Conservation (phyloP, 495 filamentous ascomycete species). For the Cudoniella acicularis region DNA sequence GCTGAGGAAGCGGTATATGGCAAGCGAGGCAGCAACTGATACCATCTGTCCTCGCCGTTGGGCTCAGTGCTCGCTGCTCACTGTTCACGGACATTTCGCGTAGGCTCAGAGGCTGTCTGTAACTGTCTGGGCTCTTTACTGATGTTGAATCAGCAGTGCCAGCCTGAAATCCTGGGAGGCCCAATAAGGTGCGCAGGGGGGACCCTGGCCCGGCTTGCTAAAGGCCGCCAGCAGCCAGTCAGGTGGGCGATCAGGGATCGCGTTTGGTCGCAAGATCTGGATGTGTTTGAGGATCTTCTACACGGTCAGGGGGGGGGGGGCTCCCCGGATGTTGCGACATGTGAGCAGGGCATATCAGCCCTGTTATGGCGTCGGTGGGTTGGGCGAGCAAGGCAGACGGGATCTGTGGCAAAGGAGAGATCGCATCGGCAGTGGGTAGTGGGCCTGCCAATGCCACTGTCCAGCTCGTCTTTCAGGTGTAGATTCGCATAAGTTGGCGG, state of each 20-base stretch:
- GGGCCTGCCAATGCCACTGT: neutral
- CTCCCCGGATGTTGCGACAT: slow-evolving; percentile 23
- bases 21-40: neutral
- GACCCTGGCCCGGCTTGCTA: neutral
- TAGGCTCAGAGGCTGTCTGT: slow-evolving; percentile 17
- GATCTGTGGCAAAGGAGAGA: neutral
- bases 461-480: neutral
- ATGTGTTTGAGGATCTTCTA: slow-evolving; percentile 27
- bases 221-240: neutral
- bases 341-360: slow-evolving; percentile 23
- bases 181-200: neutral
- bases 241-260: slow-evolving; percentile 10
- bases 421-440: no score
- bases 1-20: slow-evolving; percentile 25
- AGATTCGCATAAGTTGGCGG: neutral
- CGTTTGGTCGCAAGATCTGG: slow-evolving; percentile 23
- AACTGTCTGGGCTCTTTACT: slow-evolving; percentile 22
- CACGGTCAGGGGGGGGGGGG: slow-evolving; percentile 7
- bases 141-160: slow-evolving; percentile 21
- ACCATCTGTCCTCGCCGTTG: slow-evolving; percentile 2
- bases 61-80: no score
- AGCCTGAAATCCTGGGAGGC: slow-evolving; percentile 11
- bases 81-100: no score
- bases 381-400: no score
- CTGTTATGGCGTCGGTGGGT: slow-evolving; percentile 11